Evolutionary conservation across 257 asterid genomes (phyloP).

Genomic region (Gentiana dahurica): DNA sequence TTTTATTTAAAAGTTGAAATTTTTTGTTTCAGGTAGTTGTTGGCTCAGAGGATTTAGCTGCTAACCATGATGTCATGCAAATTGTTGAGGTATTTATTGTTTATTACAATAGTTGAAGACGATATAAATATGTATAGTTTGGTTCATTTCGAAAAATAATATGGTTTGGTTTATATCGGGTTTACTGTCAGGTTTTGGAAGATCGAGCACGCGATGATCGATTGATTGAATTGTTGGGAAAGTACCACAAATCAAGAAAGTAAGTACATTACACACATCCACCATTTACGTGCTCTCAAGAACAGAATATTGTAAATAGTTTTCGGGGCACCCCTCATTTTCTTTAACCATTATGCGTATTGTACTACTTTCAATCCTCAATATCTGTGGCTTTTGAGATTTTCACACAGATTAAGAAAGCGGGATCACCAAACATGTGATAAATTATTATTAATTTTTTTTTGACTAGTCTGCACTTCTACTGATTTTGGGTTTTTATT

Average conservation of each 20-base stretch:
- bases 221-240: slow-evolving; percentile 58
- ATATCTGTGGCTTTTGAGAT: too few species aligned
- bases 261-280: slow-evolving; percentile 2
- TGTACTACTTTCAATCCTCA: background rate
- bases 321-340: too few species aligned
- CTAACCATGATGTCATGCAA: slow-evolving; percentile 99
- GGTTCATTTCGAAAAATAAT: background rate
- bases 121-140: slow-evolving; percentile 7
- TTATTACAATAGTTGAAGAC: background rate
- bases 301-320: background rate
- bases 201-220: slow-evolving; percentile 95
- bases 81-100: slow-evolving; percentile 74
- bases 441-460: too few species aligned
- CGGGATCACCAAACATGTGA: too few species aligned
- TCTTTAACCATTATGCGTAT: background rate
- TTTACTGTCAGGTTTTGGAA: slow-evolving; percentile 63
- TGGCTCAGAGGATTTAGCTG: slow-evolving; percentile 97
- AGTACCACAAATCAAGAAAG: slow-evolving; percentile 93
- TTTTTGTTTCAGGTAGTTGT: slow-evolving; percentile 77
- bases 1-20: slow-evolving; percentile 6
- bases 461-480: background rate
- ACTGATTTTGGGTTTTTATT: slow-evolving; percentile 16
- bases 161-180: background rate
- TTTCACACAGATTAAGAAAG: too few species aligned
- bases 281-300: background rate